Evolutionary conservation across 1,284 basidiomycete genomes (phyloP), one percentile per base, ranked within the genome.

Genomic region (Marasmius fiardii): DNA sequence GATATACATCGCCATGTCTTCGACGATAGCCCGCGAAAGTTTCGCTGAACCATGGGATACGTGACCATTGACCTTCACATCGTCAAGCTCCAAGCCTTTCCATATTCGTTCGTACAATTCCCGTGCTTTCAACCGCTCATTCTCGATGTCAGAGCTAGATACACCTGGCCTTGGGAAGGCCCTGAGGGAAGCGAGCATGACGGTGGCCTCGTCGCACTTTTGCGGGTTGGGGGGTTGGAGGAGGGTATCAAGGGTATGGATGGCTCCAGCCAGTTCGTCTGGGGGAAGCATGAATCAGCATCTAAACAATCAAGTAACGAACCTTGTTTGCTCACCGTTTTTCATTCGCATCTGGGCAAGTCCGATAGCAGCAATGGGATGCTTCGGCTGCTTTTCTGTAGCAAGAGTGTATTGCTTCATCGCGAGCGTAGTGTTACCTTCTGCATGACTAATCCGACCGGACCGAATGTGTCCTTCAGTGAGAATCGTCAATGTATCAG

Each of bases 171-270:
- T 85, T 6, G 88, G 85, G 65, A 86, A 84, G 0, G 90, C 86
- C 39, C 92, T 84, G 7, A 98, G 81, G 1, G 92, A 92, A 2
- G 94, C 94, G 43, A 97, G 85, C 70, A 95, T 86, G n/a, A 90
- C 88, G 11, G 84, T 86, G 2, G 92, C 93, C 73, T 96, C 93
- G 10, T 90, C 67, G 1, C 83, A 86, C 31, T 79, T 76, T 55
- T 81, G 81, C n/a, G 80, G 72, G 59, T 82, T 82, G 0, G 83
- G 83, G 8, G 80, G 71, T 63, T 88, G 86, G 23, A 92, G 75
- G 20, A 94, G 79, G 20, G 84, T 87, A 63, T 97, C 94, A 28
- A 95, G 85, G 1, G 90, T 92, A 68, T 95, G 92, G 55, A 91
- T 92, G 53, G 88, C 94, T 23, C 85, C 88, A 2, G 88, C 79